A percentile compares a stretch with the other conserved stretches of the same genome.
These are phyloP conservation scores for Lepiota venenata DNA, from an alignment of 768 basidiomycete species.

Conservation along the genomic window DNA sequence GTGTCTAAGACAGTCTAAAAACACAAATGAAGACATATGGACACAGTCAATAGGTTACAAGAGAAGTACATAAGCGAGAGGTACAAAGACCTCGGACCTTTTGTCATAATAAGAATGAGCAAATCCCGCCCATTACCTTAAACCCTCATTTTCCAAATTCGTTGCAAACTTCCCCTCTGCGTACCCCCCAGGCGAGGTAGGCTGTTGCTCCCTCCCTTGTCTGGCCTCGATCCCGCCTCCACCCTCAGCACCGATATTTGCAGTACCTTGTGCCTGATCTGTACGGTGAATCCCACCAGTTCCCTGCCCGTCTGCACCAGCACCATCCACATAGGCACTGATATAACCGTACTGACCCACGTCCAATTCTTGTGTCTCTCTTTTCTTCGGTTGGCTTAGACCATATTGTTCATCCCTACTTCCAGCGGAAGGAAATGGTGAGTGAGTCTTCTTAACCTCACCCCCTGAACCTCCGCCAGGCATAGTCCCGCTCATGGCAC, in stretches of 20 bases:
- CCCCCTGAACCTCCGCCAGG: background rate
- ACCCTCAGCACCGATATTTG: conserved; percentile 14
- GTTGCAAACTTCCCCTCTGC: conserved; percentile 8
- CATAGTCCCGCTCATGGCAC: background rate
- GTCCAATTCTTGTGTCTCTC: conserved; percentile 23
- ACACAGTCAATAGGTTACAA: too few species aligned
- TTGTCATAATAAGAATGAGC: too few species aligned
- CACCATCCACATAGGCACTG: conserved; percentile 44
- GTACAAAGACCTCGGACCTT: too few species aligned
- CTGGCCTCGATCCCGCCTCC: conserved; percentile 13
- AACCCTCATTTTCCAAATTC: background rate
- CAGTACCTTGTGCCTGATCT: conserved; percentile 9
- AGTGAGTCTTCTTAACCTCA: background rate
- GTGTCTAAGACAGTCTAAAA: too few species aligned
- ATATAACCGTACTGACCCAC: conserved; percentile 59
- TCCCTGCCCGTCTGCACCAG: conserved; percentile 17
- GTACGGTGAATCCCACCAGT: conserved; percentile 11
- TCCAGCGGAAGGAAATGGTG: background rate
- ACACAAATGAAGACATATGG: too few species aligned
- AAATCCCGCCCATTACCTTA: background rate
- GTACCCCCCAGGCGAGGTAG: background rate
- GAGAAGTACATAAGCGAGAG: too few species aligned
- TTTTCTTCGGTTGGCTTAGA: conserved; percentile 6
- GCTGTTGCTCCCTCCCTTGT: background rate
- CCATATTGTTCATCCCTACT: conserved; percentile 5